phyloP scores from a whole-genome alignment of 2,329 filamentous ascomycete species.

The Basipetospora chlamydospora region DNA sequence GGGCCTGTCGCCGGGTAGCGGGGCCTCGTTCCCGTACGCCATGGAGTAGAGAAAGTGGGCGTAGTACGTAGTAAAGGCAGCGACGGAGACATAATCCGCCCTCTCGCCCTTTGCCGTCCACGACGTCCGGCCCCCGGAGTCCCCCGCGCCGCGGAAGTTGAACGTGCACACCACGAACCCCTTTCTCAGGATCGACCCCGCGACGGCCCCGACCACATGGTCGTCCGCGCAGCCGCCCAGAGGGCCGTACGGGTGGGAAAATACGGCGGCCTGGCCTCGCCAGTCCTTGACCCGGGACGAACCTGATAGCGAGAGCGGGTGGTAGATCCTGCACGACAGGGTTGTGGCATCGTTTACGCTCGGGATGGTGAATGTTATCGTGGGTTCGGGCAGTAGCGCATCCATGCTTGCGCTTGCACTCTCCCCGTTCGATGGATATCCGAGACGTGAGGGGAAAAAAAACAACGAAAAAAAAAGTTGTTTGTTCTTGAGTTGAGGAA shows the following conservation, averaged over 20 bases:
- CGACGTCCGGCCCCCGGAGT: slow-evolving; percentile 63
- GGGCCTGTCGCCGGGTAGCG: slow-evolving; percentile 9
- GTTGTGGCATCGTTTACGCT: slow-evolving; percentile 65
- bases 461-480: too few species aligned
- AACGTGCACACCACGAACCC: slow-evolving; percentile 76
- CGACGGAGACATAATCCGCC: slow-evolving; percentile 68
- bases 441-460: too few species aligned
- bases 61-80: slow-evolving; percentile 68
- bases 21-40: slow-evolving; percentile 1
- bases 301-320: slow-evolving; percentile 36
- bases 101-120: slow-evolving; percentile 77
- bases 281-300: slow-evolving; percentile 20
- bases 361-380: slow-evolving; percentile 55
- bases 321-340: slow-evolving; percentile 74
- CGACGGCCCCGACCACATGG: slow-evolving; percentile 54
- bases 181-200: slow-evolving; percentile 46
- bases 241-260: slow-evolving; percentile 85
- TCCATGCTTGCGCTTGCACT: too few species aligned
- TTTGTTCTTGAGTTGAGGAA: too few species aligned
- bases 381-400: slow-evolving; percentile 2
- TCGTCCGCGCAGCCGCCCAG: slow-evolving; percentile 81
- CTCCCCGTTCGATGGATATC: too few species aligned
- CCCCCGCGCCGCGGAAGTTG: slow-evolving; percentile 75
- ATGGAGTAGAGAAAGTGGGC: slow-evolving; percentile 40
- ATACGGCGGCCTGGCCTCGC: slow-evolving; percentile 40